phyloP scores from a whole-genome alignment of 129 eudicot species.

The Tagetes patula region DNA sequence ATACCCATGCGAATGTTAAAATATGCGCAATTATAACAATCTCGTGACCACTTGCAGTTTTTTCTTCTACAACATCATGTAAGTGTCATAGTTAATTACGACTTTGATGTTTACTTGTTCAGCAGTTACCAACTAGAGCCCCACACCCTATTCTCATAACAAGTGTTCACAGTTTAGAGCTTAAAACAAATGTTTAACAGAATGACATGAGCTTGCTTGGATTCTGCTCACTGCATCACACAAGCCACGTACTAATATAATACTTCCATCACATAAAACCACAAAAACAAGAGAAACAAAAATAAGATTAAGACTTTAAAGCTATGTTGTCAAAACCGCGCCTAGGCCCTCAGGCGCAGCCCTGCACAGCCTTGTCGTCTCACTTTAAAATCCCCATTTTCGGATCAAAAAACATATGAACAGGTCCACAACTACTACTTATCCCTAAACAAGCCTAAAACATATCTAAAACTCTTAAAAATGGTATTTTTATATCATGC shows the following conservation, averaged over 20 bases:
- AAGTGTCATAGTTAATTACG: neutral
- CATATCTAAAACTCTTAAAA: too few relatives aligned
- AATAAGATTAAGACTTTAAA: neutral
- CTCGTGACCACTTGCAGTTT: neutral
- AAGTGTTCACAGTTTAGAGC: constrained; percentile 1
- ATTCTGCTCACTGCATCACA: neutral
- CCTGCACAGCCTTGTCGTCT: too few relatives aligned
- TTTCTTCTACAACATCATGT: constrained; percentile 1
- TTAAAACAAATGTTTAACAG: neutral
- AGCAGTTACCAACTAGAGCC: constrained; percentile 17
- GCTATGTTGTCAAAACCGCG: neutral
- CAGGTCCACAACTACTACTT: too few relatives aligned
- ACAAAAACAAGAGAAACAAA: neutral
- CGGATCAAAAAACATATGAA: too few relatives aligned
- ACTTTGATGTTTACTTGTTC: neutral
- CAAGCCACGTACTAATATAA: neutral
- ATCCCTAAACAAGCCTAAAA: too few relatives aligned
- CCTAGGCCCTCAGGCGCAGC: too few relatives aligned
- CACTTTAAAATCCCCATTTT: too few relatives aligned
- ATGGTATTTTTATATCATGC: too few relatives aligned
- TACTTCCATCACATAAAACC: constrained; percentile 12
- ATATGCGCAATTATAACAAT: neutral
- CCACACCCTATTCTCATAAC: neutral
- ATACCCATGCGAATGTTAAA: neutral
- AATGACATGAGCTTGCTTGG: neutral